Percentiles rank a stretch among this genome's conserved stretches.
Conservation (phyloP, 2,329 filamentous ascomycete species). For the Thermoascus crustaceus region DNA sequence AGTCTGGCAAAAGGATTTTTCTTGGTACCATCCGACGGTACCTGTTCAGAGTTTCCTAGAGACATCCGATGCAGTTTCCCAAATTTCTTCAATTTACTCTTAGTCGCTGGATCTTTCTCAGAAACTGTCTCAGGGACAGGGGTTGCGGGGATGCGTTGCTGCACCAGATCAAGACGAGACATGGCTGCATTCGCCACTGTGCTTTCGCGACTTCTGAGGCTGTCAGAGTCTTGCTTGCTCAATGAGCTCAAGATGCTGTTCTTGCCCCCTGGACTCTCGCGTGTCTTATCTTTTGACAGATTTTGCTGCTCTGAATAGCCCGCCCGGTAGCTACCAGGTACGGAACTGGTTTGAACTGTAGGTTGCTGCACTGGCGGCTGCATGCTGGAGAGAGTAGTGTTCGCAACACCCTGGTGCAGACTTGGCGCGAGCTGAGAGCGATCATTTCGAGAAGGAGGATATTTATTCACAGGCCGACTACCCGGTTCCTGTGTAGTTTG, state of each 20-base stretch:
- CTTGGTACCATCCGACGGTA: slow-evolving; percentile 10
- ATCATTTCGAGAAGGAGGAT: neutral
- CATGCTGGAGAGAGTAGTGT: too few relatives aligned
- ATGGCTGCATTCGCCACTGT: slow-evolving; percentile 7
- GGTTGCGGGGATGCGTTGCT: slow-evolving; percentile 4
- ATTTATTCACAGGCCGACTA: too few relatives aligned
- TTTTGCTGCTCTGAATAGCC: neutral
- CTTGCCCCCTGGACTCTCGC: neutral
- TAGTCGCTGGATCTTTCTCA: slow-evolving; percentile 13
- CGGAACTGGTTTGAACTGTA: neutral
- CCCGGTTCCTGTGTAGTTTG: too few relatives aligned
- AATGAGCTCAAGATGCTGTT: slow-evolving; percentile 2
- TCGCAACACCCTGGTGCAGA: too few relatives aligned
- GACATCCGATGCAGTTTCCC: slow-evolving; percentile 21
- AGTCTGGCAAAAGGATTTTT: slow-evolving; percentile 10
- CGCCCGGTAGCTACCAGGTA: neutral
- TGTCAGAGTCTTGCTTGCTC: slow-evolving; percentile 6
- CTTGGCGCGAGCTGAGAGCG: neutral
- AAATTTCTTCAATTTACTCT: slow-evolving; percentile 21
- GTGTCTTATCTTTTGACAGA: neutral
- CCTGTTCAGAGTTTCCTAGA: slow-evolving; percentile 14
- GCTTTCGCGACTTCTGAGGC: slow-evolving; percentile 9
- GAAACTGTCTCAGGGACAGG: slow-evolving; percentile 3
- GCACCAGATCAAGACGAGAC: slow-evolving; percentile 6
- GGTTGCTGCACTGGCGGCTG: neutral